Base-by-base conservation (phyloP, 148 eudicot species). In the Suaeda aralocaspica region DNA sequence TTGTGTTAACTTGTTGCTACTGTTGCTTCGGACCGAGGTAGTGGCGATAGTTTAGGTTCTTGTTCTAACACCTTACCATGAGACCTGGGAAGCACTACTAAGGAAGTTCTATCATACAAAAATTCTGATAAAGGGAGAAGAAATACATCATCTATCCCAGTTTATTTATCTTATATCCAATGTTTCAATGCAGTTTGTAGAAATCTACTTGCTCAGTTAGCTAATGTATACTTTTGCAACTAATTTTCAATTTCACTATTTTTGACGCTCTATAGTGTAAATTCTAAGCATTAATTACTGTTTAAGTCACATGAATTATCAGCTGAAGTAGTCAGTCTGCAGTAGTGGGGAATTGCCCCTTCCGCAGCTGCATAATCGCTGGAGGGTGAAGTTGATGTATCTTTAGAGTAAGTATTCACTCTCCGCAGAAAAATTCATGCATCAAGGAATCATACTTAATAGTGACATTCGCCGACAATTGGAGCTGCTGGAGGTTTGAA, bases 1-100 rank as follows among this genome's bases (percentile, higher is more conserved):
- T 58, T 68, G 60, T 22, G 4, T 44, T 1, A 46, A 42, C 46
- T 64, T 57, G 63, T 53, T 56, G 48, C 64, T 57, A 41, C n/a
- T 36, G 41, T n/a, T n/a, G n/a, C n/a, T n/a, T n/a, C n/a, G n/a
- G n/a, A n/a, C n/a, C n/a, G n/a, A n/a, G n/a, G n/a, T n/a, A n/a
- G n/a, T n/a, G n/a, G n/a, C n/a, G n/a, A n/a, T n/a, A 30, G 25
- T 13, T 31, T 13, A 58, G 44, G 19, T 71, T 36, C 5, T 21
- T 15, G 39, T 22, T 45, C 7, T 58, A 22, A 59, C 19, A 22
- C 53, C 18, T 22, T 29, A 39, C 14, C 14, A n/a, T n/a, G n/a
- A n/a, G n/a, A n/a, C n/a, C n/a, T n/a, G n/a, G n/a, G n/a, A n/a
- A n/a, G n/a, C n/a, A 19, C n/a, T 29, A 29, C 26, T 11, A 36